phyloP scores from a whole-genome alignment of 2,329 filamentous ascomycete species.

The Aspergillus pseudoglaucus region DNA sequence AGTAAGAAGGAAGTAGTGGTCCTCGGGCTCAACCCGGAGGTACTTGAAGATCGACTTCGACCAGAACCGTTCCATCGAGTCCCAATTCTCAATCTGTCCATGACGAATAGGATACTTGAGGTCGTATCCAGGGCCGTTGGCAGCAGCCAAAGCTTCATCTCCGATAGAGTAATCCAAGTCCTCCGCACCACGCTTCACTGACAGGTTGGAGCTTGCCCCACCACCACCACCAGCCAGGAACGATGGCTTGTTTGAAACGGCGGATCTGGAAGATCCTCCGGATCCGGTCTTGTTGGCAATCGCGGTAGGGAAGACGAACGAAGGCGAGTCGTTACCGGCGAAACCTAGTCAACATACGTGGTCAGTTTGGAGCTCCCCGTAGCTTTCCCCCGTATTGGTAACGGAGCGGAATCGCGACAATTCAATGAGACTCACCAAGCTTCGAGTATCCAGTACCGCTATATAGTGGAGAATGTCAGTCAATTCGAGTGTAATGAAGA shows the following conservation, averaged over 20 bases:
- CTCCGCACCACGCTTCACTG: constrained; percentile 89
- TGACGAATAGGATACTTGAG: constrained; percentile 97
- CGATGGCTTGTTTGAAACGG: constrained; percentile 89
- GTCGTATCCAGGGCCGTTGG: constrained; percentile 84
- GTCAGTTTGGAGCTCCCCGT: constrained; percentile 28
- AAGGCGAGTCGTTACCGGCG: constrained; percentile 97
- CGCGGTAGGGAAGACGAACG: constrained; percentile 97
- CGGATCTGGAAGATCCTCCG: constrained; percentile 71
- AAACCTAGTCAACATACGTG: constrained; percentile 58
- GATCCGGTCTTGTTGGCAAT: constrained; percentile 87
- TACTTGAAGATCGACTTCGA: constrained; percentile 99
- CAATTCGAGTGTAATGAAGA: neutral
- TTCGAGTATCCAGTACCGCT: constrained; percentile 99
- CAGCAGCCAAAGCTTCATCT: constrained; percentile 83
- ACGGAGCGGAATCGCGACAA: neutral
- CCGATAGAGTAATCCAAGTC: constrained; percentile 99
- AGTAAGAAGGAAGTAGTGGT: constrained; percentile 96
- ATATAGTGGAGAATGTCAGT: constrained; percentile 21
- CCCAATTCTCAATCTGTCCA: constrained; percentile 99
- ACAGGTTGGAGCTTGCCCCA: constrained; percentile 74
- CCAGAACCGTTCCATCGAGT: constrained; percentile 99
- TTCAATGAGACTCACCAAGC: constrained; percentile 61
- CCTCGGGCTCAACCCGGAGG: constrained; percentile 92
- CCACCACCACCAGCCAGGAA: constrained; percentile 89
- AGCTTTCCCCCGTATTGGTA: neutral